phyloP scores from a whole-genome alignment of 1,139 yeast species.

The Meyerozyma elateridarum region DNA sequence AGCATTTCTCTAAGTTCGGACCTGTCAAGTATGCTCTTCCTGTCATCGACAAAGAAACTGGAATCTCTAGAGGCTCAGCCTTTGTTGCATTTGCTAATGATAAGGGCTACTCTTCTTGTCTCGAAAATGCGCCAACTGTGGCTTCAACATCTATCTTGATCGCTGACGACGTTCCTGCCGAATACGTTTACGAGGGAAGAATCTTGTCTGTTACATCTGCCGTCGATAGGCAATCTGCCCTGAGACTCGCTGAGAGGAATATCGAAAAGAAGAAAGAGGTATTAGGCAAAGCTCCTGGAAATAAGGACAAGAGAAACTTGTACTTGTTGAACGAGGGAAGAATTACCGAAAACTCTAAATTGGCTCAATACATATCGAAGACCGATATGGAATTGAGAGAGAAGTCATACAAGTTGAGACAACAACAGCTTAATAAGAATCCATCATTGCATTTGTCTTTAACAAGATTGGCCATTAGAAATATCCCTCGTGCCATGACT shows the following conservation, averaged over 20 bases:
- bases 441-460: slow-evolving; percentile 86
- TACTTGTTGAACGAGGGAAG: slow-evolving; percentile 92
- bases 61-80: slow-evolving; percentile 90
- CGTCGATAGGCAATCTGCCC: slow-evolving; percentile 85
- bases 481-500: slow-evolving; percentile 88
- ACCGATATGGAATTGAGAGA: slow-evolving; percentile 86
- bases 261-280: slow-evolving; percentile 67
- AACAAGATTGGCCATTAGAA: slow-evolving; percentile 91
- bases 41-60: slow-evolving; percentile 80
- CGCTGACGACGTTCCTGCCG: slow-evolving; percentile 87
- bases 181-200: slow-evolving; percentile 90
- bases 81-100: slow-evolving; percentile 78
- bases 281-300: slow-evolving; percentile 76
- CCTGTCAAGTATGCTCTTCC: slow-evolving; percentile 90
- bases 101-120: slow-evolving; percentile 62
- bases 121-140: slow-evolving; percentile 74
- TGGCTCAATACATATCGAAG: slow-evolving; percentile 63
- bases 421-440: slow-evolving; percentile 84
- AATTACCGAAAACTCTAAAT: slow-evolving; percentile 72
- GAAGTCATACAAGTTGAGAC: slow-evolving; percentile 79
- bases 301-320: slow-evolving; percentile 78
- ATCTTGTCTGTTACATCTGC: slow-evolving; percentile 79
- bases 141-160: slow-evolving; percentile 74
- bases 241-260: slow-evolving; percentile 66
- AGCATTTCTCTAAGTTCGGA: slow-evolving; percentile 82